Conservation (phyloP, 768 basidiomycete genomes). For the Calocybe indica region DNA sequence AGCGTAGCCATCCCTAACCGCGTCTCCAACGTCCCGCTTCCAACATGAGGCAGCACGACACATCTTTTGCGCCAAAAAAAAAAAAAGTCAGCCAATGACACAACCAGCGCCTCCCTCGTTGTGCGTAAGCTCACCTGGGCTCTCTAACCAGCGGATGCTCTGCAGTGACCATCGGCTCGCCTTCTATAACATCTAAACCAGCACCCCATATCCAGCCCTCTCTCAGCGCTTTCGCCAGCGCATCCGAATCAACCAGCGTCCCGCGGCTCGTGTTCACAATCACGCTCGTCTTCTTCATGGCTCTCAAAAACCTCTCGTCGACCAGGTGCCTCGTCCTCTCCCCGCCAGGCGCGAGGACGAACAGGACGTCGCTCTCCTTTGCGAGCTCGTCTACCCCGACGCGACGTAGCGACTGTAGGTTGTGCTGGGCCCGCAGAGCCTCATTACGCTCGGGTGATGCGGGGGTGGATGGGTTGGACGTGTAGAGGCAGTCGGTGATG, state of each 20-base stretch:
- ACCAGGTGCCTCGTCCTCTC: constrained; percentile 67
- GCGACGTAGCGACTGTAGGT: constrained; percentile 39
- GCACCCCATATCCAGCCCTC: constrained; percentile 87
- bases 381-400: constrained; percentile 70
- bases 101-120: background rate
- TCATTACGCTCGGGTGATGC: constrained; percentile 38
- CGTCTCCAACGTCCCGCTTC: constrained; percentile 83
- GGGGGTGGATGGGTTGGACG: constrained; percentile 46
- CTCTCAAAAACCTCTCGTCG: constrained; percentile 59
- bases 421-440: constrained; percentile 21
- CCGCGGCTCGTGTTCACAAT: constrained; percentile 86
- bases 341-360: constrained; percentile 79
- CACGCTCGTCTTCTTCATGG: constrained; percentile 83
- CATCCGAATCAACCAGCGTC: constrained; percentile 84
- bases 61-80: constrained; percentile 39
- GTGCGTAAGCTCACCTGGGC: constrained; percentile 42
- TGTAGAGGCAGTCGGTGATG: constrained; percentile 67
- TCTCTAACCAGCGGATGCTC: constrained; percentile 81
- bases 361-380: constrained; percentile 72
- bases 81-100: background rate
- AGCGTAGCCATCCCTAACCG: constrained; percentile 76
- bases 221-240: constrained; percentile 72
- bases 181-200: constrained; percentile 90
- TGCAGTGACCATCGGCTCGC: constrained; percentile 69
- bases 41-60: constrained; percentile 85